Base-by-base conservation (phyloP, 1,139 yeast genomes). In the Wickerhamiella pararugosa region DNA sequence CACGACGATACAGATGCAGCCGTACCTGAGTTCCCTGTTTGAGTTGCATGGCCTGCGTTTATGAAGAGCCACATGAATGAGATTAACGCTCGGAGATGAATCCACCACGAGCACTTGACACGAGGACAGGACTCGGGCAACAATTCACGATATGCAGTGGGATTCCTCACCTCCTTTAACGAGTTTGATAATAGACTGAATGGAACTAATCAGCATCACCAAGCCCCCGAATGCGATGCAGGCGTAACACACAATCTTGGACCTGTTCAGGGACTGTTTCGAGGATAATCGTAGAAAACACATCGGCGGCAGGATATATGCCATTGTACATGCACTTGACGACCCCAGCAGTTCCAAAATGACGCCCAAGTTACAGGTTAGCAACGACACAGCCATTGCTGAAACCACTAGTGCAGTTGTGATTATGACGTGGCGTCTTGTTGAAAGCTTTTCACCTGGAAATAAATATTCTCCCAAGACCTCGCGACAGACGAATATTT, bases 321-420 rank as follows among this genome's bases (percentile, higher is more conserved):
- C 96, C 81, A 87, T 79, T 32, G 83, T 66, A 9, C 94, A 82
- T 0, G 96, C 97, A 0, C 94, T 80, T 0, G 94, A 80, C 0
- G 95, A 90, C 1, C 97, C 97, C 29, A 84, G 86, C 6, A 87
- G 66, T 55, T 87, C 97, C 41, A 87, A 66, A 35, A 87, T 79
- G 15, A 90, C 81, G 1, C 97, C 97, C 45, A 87, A 65, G 52
- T 87, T 84, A 56, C 95, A 86, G 0, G 96, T 86, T 45, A 78
- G 64, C 39, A 87, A 64, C 0, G 96, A 72, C 4, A 84, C 78
- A 0, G 72, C 51, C 90, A 84, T 80, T 2, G 94, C 79, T 1
- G 74, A 50, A 36, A 79, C 65, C 1, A 82, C 83, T 41, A 84
- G 61, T 0, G 69, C 54, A 0, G 86, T 69, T 0, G 97, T 87